Evolutionary conservation across 768 basidiomycete species (phyloP), one percentile per base, ranked within the genome.

Genomic region (Suillus ampliporus): DNA sequence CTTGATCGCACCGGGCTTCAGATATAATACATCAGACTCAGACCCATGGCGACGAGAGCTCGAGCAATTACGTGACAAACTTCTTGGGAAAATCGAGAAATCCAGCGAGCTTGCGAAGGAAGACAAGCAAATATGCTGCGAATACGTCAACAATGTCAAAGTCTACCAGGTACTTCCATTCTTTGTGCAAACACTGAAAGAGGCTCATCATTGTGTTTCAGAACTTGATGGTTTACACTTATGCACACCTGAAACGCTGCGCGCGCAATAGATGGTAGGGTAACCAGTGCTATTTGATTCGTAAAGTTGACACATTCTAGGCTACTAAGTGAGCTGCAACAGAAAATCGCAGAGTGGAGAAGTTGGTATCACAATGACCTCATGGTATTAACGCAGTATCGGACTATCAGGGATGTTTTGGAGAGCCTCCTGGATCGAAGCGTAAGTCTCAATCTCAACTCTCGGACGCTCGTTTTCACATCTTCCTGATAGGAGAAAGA

Each of bases 181-280:
- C 17, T 35, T 41, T n/a, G 13, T n/a, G 19, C 17, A 58, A 28
- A 28, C 3, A 3, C 43, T 34, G 28, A 15, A 48, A 28, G 19
- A 52, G n/a, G 13, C 34, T 52, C 21, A 46, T 9, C 17, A 8
- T n/a, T 6, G 40, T 21, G 46, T 23, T 28, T 31, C 50, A 74
- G 73, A n/a, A 66, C 58, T 61, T 76, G 34, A 71, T 72, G 23
- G 56, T 68, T 62, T 54, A 76, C 40, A 65, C 64, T 4, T 76
- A 66, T 50, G 46, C 65, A 19, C 73, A 76, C 57, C 8, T 73
- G 28, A 44, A 46, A n/a, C 50, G 14, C 14, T 76, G 73, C 57
- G 23, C 35, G 17, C 21, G 5, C 9, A 65, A 61, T 48, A 7
- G 15, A 21, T 7, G 59, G 37, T 48, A 53, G 14, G 58, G 72